Conservation (phyloP, 805 yeast species). For the Barnettozyma salicaria region DNA sequence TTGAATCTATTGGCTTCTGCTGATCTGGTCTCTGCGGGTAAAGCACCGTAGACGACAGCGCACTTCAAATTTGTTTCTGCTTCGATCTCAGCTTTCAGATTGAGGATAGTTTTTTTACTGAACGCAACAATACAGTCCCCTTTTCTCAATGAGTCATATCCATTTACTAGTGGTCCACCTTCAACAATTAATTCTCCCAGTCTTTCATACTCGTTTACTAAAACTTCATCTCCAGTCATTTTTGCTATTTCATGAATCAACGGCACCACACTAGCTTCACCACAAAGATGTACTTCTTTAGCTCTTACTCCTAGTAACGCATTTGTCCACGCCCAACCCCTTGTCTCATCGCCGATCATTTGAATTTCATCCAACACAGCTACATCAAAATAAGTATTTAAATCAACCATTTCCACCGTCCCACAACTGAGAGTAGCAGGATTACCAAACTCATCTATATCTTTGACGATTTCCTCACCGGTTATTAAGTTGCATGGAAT, state of each 20-base stretch:
- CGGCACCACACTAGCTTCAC: constrained; percentile 81
- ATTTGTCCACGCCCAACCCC: constrained; percentile 95
- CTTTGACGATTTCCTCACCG: constrained; percentile 88
- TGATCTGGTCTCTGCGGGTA: constrained; percentile 92
- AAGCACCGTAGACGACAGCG: constrained; percentile 89
- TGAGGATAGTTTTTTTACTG: constrained; percentile 66
- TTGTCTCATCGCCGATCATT: constrained; percentile 70
- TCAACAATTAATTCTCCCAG: constrained; percentile 65
- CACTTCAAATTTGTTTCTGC: constrained; percentile 55
- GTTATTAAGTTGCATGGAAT: constrained; percentile 79
- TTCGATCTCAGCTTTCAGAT: constrained; percentile 66
- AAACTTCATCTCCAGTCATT: constrained; percentile 75
- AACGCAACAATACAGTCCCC: constrained; percentile 94
- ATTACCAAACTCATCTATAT: constrained; percentile 61
- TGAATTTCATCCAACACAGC: constrained; percentile 95
- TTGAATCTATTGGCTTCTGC: constrained; percentile 80
- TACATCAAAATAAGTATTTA: constrained; percentile 63
- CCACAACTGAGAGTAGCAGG: constrained; percentile 77
- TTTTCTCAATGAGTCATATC: constrained; percentile 37
- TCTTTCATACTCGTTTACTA: constrained; percentile 66
- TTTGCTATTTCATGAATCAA: constrained; percentile 51
- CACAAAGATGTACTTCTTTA: constrained; percentile 85
- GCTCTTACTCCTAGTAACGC: constrained; percentile 86
- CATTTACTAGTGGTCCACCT: constrained; percentile 29
- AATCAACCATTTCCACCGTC: constrained; percentile 90